Evolutionary conservation across 1,139 yeast species (phyloP), one percentile per base, ranked within the genome.

Genomic region (Ogataea hybrid): DNA sequence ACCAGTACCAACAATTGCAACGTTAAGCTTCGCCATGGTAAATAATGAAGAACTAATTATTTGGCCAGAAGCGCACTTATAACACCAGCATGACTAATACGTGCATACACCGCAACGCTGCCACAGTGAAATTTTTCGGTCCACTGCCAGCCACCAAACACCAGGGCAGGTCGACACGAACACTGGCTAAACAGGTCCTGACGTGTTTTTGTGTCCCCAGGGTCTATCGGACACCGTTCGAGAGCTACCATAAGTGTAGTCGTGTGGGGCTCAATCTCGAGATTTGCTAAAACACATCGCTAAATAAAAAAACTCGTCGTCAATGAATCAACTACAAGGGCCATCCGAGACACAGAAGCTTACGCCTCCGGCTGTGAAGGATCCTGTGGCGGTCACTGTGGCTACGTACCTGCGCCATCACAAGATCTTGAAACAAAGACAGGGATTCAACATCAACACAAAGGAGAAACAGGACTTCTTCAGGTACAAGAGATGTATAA

Each of bases 1-100:
- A 50, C 96, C 96, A 2, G 97, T 89, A 47, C 96, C 96, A 43
- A 88, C 79, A 42, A 88, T 68, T 42, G 94, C 96, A 41, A 87
- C 75, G 58, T 77, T 81, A 44, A 79, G 61, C 22, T 40, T 36
- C 5, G 54, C 39, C 49, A 49, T 49, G 14, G 14, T 23, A 16
- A 10, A 8, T 9, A n/a, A 18, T 14, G 9, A 8, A 20, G 2
- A 20, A 20, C 21, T 20, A 20, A 20, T 20, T 20, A 20, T 20
- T 20, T 20, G 21, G 21, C 21, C 21, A 20, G 21, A 7, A 20
- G 21, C 21, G 21, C 9, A 20, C 21, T 20, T 20, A 20, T 20
- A 20, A 7, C 3, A 7, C 9, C 21, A 20, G 21, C 21, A 20
- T 20, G 21, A 20, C 21, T 20, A 20, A 20, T 20, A 20, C 21